These are phyloP conservation scores for Pichia sp. DNA, from an alignment of 1,139 yeast genomes.

Conservation along the genomic window DNA sequence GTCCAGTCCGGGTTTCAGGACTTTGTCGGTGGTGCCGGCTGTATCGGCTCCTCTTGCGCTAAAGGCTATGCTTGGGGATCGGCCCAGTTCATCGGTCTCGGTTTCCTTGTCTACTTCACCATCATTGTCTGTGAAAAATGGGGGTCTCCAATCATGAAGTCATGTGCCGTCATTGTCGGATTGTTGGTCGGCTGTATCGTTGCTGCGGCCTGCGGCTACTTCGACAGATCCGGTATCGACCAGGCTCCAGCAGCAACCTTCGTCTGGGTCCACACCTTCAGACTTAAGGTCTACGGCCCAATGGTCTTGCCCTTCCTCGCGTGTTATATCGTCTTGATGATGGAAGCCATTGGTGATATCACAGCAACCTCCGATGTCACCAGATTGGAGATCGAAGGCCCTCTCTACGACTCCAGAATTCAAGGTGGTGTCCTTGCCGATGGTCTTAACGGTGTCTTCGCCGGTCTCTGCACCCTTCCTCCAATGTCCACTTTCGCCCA, in stretches of 20 bases:
- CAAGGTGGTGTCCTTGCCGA: conserved; percentile 92
- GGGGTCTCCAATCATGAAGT: conserved; percentile 93
- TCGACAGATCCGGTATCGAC: conserved; percentile 50
- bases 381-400: conserved; percentile 76
- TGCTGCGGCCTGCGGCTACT: conserved; percentile 87
- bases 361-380: conserved; percentile 92
- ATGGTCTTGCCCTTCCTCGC: conserved; percentile 79
- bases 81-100: conserved; percentile 79
- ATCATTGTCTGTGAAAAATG: conserved; percentile 75
- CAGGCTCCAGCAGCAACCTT: conserved; percentile 81
- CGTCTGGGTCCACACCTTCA: conserved; percentile 83
- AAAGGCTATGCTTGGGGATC: conserved; percentile 74
- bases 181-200: conserved; percentile 83
- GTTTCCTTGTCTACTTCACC: conserved; percentile 71
- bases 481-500: conserved; percentile 91
- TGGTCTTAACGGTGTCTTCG: conserved; percentile 63
- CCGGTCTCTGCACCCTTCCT: conserved; percentile 71
- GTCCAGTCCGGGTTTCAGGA: conserved; percentile 69
- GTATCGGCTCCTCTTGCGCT: conserved; percentile 39
- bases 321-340: conserved; percentile 71
- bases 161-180: conserved; percentile 86
- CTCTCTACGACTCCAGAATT: conserved; percentile 70
- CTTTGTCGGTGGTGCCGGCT: conserved; percentile 87
- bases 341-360: conserved; percentile 91
- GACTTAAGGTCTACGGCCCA: conserved; percentile 71